Conservation (phyloP, 345 rosid species). For the Lepidium aucheri region DNA sequence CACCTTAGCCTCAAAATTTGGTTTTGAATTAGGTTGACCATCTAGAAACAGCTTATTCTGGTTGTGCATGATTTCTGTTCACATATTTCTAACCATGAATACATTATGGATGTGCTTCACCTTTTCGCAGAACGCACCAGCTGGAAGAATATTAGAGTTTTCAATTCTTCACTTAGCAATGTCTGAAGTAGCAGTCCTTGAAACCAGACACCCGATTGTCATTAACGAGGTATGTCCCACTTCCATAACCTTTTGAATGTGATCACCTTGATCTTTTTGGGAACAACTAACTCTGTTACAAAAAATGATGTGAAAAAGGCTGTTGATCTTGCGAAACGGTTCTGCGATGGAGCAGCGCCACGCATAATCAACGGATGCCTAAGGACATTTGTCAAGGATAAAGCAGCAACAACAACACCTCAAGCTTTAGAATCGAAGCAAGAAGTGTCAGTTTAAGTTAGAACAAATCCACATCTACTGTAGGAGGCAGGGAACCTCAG, state of each 20-base stretch:
- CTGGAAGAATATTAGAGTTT: constrained; percentile 81
- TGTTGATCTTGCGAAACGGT: constrained; percentile 93
- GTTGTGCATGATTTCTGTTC: background rate
- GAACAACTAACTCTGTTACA: constrained; percentile 19
- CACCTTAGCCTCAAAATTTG: background rate
- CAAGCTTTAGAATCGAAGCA: constrained; percentile 29
- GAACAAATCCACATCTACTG: background rate
- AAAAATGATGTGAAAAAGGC: constrained; percentile 41
- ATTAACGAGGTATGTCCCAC: constrained; percentile 64
- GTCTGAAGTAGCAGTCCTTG: constrained; percentile 83
- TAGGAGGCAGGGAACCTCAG: constrained; percentile 19
- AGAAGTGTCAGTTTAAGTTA: constrained; percentile 24
- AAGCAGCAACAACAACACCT: constrained; percentile 18
- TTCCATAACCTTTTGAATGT: background rate
- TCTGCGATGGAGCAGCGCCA: constrained; percentile 93
- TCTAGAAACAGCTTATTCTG: background rate
- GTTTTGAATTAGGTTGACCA: background rate
- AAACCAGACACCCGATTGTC: constrained; percentile 84
- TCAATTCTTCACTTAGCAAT: constrained; percentile 88
- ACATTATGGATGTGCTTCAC: background rate
- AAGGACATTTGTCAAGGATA: constrained; percentile 68
- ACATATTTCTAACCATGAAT: background rate
- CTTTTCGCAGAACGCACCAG: constrained; percentile 61
- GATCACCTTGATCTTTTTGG: background rate
- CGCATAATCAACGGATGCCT: constrained; percentile 91